phyloP scores from a whole-genome alignment of 2,329 filamentous ascomycete genomes.

The Chaetomium olivaceum region DNA sequence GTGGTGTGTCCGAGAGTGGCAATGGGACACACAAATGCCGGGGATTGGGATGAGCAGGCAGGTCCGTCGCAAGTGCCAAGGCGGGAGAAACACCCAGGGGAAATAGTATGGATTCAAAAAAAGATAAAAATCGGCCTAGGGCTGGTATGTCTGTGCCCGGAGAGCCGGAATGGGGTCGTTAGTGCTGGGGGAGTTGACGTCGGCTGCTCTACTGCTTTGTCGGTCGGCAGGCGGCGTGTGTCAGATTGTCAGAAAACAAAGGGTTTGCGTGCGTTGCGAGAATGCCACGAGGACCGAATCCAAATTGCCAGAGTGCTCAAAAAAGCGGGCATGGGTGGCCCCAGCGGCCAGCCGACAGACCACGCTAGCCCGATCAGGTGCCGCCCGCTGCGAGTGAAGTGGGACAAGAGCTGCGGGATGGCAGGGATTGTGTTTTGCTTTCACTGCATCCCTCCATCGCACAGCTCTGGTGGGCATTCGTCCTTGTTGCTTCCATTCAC shows the following conservation, averaged over 20 bases:
- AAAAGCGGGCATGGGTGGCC: constrained; percentile 28
- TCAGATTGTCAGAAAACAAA: constrained; percentile 27
- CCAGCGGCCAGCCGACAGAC: constrained; percentile 10
- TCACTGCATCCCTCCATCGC: neutral
- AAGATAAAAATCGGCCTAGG: constrained; percentile 15
- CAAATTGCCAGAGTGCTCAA: constrained; percentile 23
- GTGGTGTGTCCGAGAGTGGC: constrained; percentile 11
- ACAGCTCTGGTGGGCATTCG: neutral
- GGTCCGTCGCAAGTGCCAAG: constrained; percentile 20
- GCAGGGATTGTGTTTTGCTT: neutral
- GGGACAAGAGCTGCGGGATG: constrained; percentile 2
- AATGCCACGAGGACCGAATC: constrained; percentile 29
- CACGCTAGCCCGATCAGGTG: constrained; percentile 17
- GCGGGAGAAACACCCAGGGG: constrained; percentile 8
- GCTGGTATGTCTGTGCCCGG: constrained; percentile 1
- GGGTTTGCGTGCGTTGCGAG: constrained; percentile 30
- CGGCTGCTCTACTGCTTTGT: constrained; percentile 17
- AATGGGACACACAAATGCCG: constrained; percentile 25
- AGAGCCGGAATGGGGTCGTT: constrained; percentile 18
- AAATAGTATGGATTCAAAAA: constrained; percentile 7
- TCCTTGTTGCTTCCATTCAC: too few relatives aligned
- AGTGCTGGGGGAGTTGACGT: constrained; percentile 13
- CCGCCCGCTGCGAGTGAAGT: neutral
- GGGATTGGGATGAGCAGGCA: constrained; percentile 11
- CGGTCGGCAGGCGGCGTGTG: constrained; percentile 27